Evolutionary conservation across 495 filamentous ascomycete genomes (phyloP).

Genomic region (Patellaria atrata): DNA sequence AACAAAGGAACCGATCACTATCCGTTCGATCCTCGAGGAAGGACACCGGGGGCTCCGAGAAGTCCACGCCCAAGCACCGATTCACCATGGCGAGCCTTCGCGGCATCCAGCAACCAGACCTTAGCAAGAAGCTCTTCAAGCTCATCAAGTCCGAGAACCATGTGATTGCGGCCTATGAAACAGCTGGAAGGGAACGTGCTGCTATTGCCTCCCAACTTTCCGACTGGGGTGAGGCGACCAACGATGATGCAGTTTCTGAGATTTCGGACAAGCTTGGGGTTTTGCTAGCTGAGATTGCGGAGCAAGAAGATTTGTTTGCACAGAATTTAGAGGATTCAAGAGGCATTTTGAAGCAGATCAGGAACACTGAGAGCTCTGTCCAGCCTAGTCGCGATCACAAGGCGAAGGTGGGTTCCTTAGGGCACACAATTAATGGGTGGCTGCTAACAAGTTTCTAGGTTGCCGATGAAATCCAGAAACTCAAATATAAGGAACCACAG

Average conservation of each 20-base stretch:
- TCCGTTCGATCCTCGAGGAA: constrained; percentile 31
- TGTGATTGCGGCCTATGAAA: constrained; percentile 67
- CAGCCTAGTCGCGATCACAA: constrained; percentile 79
- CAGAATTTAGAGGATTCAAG: constrained; percentile 75
- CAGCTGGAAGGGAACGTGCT: constrained; percentile 64
- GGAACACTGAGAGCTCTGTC: constrained; percentile 85
- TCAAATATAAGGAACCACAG: constrained; percentile 79
- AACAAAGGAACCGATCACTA: constrained; percentile 27
- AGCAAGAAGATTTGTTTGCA: constrained; percentile 81
- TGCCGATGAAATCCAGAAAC: constrained; percentile 72
- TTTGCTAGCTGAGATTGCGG: constrained; percentile 74
- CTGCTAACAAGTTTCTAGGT: constrained; percentile 31
- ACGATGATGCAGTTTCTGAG: constrained; percentile 74
- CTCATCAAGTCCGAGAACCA: constrained; percentile 87
- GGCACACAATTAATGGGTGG: not conserved
- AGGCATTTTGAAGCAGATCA: constrained; percentile 67
- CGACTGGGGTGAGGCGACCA: constrained; percentile 86
- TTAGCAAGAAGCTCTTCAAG: constrained; percentile 70
- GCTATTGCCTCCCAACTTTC: constrained; percentile 81
- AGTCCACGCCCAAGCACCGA: constrained; percentile 34
- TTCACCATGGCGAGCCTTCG: constrained; percentile 77
- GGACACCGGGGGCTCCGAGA: constrained; percentile 11
- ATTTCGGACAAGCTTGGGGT: constrained; percentile 91
- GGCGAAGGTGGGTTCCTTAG: constrained; percentile 35
- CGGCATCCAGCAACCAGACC: constrained; percentile 65